phyloP scores from a whole-genome alignment of 176 grass and related monocot genomes.

The Triticum urartu region DNA sequence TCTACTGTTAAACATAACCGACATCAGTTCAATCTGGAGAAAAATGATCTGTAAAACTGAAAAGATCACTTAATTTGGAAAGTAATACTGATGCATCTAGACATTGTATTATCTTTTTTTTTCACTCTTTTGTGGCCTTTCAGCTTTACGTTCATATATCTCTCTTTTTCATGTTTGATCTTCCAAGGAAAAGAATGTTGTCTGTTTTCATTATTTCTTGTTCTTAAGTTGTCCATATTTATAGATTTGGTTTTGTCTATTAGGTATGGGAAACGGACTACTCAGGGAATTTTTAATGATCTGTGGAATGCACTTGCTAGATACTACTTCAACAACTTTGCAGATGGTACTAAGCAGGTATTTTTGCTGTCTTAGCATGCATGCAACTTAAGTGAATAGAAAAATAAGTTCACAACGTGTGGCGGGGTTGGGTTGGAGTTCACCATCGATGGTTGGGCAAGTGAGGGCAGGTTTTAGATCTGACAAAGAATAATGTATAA shows the following conservation, averaged over 20 bases:
- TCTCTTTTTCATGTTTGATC: background rate
- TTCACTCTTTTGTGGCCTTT: background rate
- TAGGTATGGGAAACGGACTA: conserved; percentile 85
- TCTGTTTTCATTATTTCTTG: background rate
- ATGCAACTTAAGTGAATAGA: background rate
- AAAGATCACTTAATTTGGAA: background rate
- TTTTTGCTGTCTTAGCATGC: background rate
- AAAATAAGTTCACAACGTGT: background rate
- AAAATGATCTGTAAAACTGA: background rate
- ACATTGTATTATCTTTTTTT: background rate
- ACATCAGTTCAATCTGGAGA: too few relatives aligned
- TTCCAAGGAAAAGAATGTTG: background rate
- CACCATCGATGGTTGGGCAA: background rate
- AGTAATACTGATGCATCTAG: background rate
- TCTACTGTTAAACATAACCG: background rate
- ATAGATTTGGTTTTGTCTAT: background rate
- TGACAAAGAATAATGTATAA: background rate
- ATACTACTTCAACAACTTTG: conserved; percentile 94
- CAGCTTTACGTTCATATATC: background rate
- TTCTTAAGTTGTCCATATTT: background rate
- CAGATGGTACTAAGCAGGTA: conserved; percentile 91
- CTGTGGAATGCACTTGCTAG: conserved; percentile 85
- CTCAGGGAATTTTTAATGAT: conserved; percentile 80
- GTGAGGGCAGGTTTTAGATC: background rate
- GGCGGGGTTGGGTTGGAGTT: background rate